Evolutionary conservation across 139 green algal genomes (phyloP), one percentile per base, ranked within the genome.

Genomic region (Pseudopediastrum boryanum): DNA sequence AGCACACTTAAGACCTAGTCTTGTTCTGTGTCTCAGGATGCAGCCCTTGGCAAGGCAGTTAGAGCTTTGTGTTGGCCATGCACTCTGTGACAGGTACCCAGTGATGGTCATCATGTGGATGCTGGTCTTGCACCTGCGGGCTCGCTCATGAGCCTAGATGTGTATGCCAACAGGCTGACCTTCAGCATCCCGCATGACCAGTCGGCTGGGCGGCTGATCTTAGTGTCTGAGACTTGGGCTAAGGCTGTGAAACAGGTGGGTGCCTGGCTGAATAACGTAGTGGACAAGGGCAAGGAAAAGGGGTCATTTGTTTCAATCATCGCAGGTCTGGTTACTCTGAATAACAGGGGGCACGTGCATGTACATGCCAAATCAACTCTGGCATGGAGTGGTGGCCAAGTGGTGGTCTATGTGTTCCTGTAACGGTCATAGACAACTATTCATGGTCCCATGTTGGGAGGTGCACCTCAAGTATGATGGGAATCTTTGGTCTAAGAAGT

Each of bases 211-310:
- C 68, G 85, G 2, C 75, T 89, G 42, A 84, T 85, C 51, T 36
- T 87, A 19, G 61, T 89, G 27, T 59, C 27, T 0, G 88, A 94
- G 71, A 72, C 92, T 2, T 94, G 90, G 85, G 80, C 87, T 12
- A 92, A 92, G 62, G 91, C 90, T 0, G 88, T 94, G 51, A 69
- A 85, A 41, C 77, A 85, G 79, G 88, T 91, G 69, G 29, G 68
- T 42, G 29, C 16, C 43, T 65, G 10, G 31, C 8, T 48, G 27
- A n/a, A n/a, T n/a, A n/a, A n/a, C n/a, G n/a, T n/a, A n/a, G n/a
- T n/a, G n/a, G n/a, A n/a, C n/a, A n/a, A n/a, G n/a, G n/a, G n/a
- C n/a, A n/a, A n/a, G n/a, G n/a, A n/a, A n/a, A n/a, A n/a, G n/a
- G n/a, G n/a, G n/a, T n/a, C n/a, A n/a, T n/a, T n/a, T n/a, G n/a